These are phyloP conservation scores for Inonotus hispidus DNA, from an alignment of 1,284 basidiomycete species.

Conservation along the genomic window DNA sequence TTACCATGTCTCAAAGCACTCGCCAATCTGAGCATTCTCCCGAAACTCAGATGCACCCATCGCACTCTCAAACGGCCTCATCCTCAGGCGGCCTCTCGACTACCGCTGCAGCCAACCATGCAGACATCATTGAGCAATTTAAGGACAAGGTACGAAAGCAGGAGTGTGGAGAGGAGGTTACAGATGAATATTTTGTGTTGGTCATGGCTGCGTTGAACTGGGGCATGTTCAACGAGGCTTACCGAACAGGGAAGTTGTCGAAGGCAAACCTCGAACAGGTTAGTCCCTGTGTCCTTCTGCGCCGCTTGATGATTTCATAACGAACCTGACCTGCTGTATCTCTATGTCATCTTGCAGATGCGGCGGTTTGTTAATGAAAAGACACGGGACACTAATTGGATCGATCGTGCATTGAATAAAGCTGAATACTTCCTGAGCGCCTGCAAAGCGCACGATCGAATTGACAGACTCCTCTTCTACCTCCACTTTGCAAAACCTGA, in stretches of 20 bases:
- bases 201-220: background rate
- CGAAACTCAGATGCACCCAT: background rate
- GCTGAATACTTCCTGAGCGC: background rate
- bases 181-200: background rate
- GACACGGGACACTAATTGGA: background rate
- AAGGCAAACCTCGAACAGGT: background rate
- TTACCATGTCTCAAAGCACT: background rate
- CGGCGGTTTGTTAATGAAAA: background rate
- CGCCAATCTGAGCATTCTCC: background rate
- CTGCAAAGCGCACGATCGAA: background rate
- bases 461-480: background rate
- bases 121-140: background rate
- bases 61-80: background rate
- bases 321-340: background rate
- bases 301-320: background rate
- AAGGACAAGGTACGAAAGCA: no score
- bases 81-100: no score
- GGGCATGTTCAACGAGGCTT: background rate
- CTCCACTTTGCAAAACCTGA: background rate
- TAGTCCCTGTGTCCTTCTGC: background rate
- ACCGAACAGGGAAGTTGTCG: background rate
- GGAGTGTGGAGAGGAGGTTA: no score
- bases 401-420: background rate
- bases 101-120: background rate
- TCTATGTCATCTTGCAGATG: background rate